Conservation (phyloP, 148 eudicot genomes). For the Rhododendron vialii region DNA sequence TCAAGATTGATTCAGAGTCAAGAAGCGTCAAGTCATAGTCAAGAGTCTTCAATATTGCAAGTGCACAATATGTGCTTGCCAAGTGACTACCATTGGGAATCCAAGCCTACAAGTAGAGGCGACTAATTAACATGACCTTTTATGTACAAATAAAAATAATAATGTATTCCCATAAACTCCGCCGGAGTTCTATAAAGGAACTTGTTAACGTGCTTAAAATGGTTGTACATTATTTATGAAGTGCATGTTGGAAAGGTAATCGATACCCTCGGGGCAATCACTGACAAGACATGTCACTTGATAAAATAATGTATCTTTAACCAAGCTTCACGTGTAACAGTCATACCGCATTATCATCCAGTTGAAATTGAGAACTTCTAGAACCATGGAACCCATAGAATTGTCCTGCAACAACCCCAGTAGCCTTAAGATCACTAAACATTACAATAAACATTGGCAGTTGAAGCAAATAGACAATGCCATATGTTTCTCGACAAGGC, state of each 20-base stretch:
- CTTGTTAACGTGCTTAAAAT: neutral
- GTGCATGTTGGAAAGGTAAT: neutral
- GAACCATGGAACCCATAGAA: conserved; percentile 93
- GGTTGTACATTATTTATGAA: neutral
- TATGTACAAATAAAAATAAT: neutral
- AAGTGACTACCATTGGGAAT: conserved; percentile 71
- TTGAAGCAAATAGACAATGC: neutral
- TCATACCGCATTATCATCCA: conserved; percentile 47
- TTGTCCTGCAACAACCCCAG: conserved; percentile 46
- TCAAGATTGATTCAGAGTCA: conserved; percentile 43
- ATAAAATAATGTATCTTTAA: neutral
- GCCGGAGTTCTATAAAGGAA: neutral
- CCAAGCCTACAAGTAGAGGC: conserved; percentile 35
- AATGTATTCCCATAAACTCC: neutral
- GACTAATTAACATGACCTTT: neutral
- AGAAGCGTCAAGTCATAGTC: conserved; percentile 62
- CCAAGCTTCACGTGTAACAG: neutral
- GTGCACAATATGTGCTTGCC: conserved; percentile 94
- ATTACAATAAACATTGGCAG: conserved; percentile 2
- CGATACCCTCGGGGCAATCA: neutral
- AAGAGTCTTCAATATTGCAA: conserved; percentile 79
- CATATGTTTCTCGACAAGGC: neutral
- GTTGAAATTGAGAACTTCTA: conserved; percentile 67
- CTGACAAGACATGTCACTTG: neutral
- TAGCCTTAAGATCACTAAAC: neutral